Conservation (phyloP, 2,329 filamentous ascomycete genomes). For the Thermothelomyces thermophilus region DNA sequence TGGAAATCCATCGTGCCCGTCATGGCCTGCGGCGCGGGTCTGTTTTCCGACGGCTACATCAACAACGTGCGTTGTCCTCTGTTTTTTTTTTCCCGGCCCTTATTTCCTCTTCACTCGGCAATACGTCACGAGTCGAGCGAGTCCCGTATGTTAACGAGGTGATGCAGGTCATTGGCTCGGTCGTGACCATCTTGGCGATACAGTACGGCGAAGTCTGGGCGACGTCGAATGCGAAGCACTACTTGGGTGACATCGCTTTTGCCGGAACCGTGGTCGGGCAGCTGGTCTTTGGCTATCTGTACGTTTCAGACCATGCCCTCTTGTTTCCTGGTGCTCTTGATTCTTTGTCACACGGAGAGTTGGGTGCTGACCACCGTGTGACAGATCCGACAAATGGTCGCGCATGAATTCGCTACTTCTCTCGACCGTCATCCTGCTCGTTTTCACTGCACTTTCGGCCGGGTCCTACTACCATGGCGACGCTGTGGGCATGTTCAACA, state of each 20-base stretch:
- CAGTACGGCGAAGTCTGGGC: slow-evolving; percentile 67
- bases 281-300: slow-evolving; percentile 71
- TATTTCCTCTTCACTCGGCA: too few species aligned
- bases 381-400: slow-evolving; percentile 66
- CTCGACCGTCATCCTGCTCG: slow-evolving; percentile 74
- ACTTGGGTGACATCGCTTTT: slow-evolving; percentile 78
- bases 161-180: slow-evolving; percentile 71
- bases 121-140: too few species aligned
- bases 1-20: slow-evolving; percentile 50
- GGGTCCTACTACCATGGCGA: slow-evolving; percentile 70
- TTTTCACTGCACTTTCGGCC: slow-evolving; percentile 75
- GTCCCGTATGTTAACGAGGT: not conserved
- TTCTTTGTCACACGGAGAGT: not conserved
- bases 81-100: too few species aligned
- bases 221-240: slow-evolving; percentile 61
- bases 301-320: not conserved
- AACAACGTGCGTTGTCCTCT: slow-evolving; percentile 58
- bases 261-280: slow-evolving; percentile 80
- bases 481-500: slow-evolving; percentile 63
- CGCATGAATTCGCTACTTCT: slow-evolving; percentile 74
- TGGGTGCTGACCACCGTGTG: not conserved
- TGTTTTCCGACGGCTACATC: slow-evolving; percentile 89
- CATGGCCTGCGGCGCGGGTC: slow-evolving; percentile 80
- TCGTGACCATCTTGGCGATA: slow-evolving; percentile 64
- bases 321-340: too few species aligned